A percentile compares a stretch with the other conserved stretches of the same genome.
phyloP scores from a whole-genome alignment of 2,329 filamentous ascomycete species.

The Neopestalotiopsis sp. region DNA sequence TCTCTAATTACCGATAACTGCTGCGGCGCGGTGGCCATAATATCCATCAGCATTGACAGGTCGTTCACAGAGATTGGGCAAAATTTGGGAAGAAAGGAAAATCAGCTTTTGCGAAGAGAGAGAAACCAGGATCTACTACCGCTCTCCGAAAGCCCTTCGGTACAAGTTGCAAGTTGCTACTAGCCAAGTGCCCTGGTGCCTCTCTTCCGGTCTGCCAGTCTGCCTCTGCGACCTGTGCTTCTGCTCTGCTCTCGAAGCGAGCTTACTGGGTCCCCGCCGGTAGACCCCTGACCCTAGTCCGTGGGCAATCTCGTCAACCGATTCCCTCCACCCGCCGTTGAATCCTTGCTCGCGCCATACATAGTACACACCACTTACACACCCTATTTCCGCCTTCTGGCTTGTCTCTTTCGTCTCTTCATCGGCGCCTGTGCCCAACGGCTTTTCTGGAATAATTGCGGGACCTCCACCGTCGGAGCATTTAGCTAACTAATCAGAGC shows the following conservation, averaged over 20 bases:
- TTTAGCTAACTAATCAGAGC: slow-evolving; percentile 49
- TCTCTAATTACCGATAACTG: slow-evolving; percentile 6
- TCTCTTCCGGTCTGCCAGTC: slow-evolving; percentile 8
- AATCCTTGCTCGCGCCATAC: background rate
- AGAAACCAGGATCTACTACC: background rate
- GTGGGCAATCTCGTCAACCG: slow-evolving; percentile 53
- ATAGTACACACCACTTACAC: background rate
- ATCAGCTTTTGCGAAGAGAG: background rate
- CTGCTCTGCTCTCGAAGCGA: slow-evolving; percentile 40
- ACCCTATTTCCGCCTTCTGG: background rate
- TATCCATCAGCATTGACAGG: slow-evolving; percentile 5
- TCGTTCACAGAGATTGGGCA: slow-evolving; percentile 1
- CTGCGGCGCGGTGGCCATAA: background rate
- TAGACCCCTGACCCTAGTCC: slow-evolving; percentile 37
- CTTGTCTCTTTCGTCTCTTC: slow-evolving; percentile 35
- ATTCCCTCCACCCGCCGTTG: slow-evolving; percentile 41
- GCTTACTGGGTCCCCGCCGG: slow-evolving; percentile 38
- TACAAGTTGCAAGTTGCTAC: slow-evolving; percentile 7
- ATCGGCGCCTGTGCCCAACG: slow-evolving; percentile 50
- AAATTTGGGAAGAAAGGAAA: background rate
- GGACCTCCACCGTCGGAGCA: slow-evolving; percentile 49
- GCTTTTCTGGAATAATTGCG: slow-evolving; percentile 50
- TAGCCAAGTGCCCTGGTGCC: background rate
- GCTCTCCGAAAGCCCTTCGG: slow-evolving; percentile 4
- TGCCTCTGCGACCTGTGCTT: slow-evolving; percentile 15